Conservation (phyloP, 2,329 filamentous ascomycete species). For the Juglanconis oblonga region DNA sequence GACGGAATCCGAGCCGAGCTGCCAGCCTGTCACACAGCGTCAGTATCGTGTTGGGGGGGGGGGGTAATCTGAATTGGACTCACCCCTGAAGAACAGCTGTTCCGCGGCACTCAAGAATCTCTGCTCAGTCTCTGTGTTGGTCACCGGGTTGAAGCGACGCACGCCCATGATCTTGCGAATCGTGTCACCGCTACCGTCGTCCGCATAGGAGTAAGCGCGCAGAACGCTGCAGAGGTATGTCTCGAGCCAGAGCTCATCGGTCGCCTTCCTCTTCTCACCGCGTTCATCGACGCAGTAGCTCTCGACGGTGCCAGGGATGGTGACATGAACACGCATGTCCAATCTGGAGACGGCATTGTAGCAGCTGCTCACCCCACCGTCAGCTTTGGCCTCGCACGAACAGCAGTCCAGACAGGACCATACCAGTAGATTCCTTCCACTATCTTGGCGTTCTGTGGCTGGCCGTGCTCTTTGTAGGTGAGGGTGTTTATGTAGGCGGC, state of each 20-base stretch:
- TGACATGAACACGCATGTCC: conserved; percentile 98
- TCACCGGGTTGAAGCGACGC: conserved; percentile 93
- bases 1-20: conserved; percentile 92
- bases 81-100: conserved; percentile 89
- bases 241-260: conserved; percentile 93
- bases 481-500: conserved; percentile 98
- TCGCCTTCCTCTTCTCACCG: conserved; percentile 89
- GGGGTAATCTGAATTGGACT: conserved; percentile 6
- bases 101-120: conserved; percentile 93
- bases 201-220: conserved; percentile 92
- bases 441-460: conserved; percentile 75
- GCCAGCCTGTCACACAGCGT: conserved; percentile 63
- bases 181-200: conserved; percentile 88
- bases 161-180: conserved; percentile 98
- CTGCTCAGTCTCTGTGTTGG: conserved; percentile 96
- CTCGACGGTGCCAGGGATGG: conserved; percentile 93
- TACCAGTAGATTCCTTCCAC: conserved; percentile 94
- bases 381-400: conserved; percentile 3
- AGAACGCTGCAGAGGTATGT: conserved; percentile 95
- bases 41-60: background rate
- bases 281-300: conserved; percentile 97
- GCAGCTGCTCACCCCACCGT: conserved; percentile 50
- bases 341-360: conserved; percentile 99
- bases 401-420: conserved; percentile 23
- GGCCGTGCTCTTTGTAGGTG: conserved; percentile 83